These are phyloP conservation scores for Schrenkiella parvula DNA, from an alignment of 345 rosid species.

Conservation along the genomic window DNA sequence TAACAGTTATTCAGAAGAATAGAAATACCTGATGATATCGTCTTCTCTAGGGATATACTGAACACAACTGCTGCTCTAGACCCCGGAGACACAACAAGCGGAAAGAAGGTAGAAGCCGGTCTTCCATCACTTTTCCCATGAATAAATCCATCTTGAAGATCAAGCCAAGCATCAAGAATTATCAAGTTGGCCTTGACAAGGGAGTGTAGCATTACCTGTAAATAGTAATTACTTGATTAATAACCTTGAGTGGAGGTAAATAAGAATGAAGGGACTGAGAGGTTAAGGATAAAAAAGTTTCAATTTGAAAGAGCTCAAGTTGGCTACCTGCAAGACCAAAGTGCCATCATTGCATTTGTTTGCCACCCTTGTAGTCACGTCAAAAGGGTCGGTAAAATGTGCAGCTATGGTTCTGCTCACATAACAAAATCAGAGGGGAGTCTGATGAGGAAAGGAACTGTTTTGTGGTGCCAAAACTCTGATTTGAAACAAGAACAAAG, in stretches of 20 bases:
- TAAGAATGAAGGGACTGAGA: constrained; percentile 4
- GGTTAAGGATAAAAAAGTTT: not conserved
- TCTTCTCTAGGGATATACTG: constrained; percentile 58
- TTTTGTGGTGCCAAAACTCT: not conserved
- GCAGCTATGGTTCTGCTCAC: constrained; percentile 81
- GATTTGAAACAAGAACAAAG: not conserved
- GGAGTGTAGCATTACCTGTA: constrained; percentile 84
- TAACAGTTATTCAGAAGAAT: constrained; percentile 6
- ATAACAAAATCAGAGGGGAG: constrained; percentile 19
- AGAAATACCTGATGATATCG: constrained; percentile 46
- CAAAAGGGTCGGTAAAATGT: constrained; percentile 93
- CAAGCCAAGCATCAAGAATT: constrained; percentile 85
- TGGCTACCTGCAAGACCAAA: constrained; percentile 76
- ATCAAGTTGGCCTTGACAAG: constrained; percentile 85
- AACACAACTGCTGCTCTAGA: constrained; percentile 79
- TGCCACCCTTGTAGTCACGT: constrained; percentile 71
- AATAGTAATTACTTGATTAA: not conserved
- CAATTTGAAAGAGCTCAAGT: not conserved
- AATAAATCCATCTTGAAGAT: constrained; percentile 87
- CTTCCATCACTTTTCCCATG: constrained; percentile 76
- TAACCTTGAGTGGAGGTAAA: constrained; percentile 1
- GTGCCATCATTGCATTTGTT: constrained; percentile 86
- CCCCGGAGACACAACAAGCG: constrained; percentile 73
- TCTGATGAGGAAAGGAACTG: not conserved
- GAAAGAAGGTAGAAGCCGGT: constrained; percentile 71